Evolutionary conservation across 1,284 basidiomycete genomes (phyloP), one percentile per base, ranked within the genome.

Genomic region (Cutaneotrichosporon cyanovorans): DNA sequence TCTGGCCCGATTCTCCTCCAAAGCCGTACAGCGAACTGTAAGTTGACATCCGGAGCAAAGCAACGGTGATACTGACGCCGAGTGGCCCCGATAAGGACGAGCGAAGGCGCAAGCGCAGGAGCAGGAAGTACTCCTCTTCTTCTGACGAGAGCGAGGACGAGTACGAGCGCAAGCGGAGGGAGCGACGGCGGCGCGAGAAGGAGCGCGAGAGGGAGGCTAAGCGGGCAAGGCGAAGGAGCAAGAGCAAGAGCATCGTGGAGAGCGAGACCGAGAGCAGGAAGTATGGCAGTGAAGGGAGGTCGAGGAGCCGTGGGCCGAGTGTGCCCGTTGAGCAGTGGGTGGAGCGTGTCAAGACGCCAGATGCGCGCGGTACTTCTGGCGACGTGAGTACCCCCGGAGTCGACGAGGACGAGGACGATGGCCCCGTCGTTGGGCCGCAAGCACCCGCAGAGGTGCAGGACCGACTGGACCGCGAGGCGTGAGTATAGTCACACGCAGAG

Each of bases 1-100:
- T 91, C 40, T 95, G 90, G 90, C 90, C 90, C 0, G 71, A 80
- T 2, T 92, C 89, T 4, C 90, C 90, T 7, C 25, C 25, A 28
- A 7, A 28, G 25, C 25, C 25, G 8, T 28, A 28, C 12, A 28
- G 25, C 25, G 23, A 37, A 14, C 37, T 30, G 42, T 44, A 40
- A 16, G 43, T 45, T 28, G 25, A 19, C 21, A 40, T 32, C 12
- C 25, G 25, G 25, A 28, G 39, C 23, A 40, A 33, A 40, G n/a
- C 23, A 19, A 7, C 20, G 20, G 34, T 16, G 37, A 42, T 38
- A 14, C 34, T 21, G 31, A 42, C 14, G 33, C 9, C 18, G 16
- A 28, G 25, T 37, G n/a, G 16, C 16, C 35, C 19, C 14, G n/a
- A 28, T 5, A 18, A 31, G n/a, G 15, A 39, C 9, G 39, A 44